These are phyloP conservation scores for Stachybotrys echinatus DNA, from an alignment of 2,329 filamentous ascomycete species.

Conservation along the genomic window DNA sequence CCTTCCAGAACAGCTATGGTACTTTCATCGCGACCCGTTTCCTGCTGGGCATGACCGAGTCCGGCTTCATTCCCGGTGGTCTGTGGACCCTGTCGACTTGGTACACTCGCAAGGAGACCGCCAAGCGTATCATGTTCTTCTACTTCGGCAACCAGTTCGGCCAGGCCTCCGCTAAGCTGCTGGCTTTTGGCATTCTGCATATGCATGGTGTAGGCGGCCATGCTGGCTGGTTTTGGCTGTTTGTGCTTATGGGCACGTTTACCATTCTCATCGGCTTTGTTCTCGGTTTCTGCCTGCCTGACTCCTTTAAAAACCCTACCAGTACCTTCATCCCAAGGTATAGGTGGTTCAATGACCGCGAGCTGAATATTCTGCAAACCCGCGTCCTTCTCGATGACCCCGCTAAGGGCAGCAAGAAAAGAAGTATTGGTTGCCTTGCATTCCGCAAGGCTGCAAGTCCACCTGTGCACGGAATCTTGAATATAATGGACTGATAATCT, in stretches of 20 bases:
- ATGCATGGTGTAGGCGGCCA: slow-evolving; percentile 41
- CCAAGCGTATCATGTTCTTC: slow-evolving; percentile 47
- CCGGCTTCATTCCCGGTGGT: slow-evolving; percentile 49
- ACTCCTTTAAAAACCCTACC: slow-evolving; percentile 36
- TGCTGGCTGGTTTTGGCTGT: slow-evolving; percentile 54
- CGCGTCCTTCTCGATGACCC: slow-evolving; percentile 38
- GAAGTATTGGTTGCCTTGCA: slow-evolving; percentile 33
- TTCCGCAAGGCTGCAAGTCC: slow-evolving; percentile 36
- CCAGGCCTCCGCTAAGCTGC: slow-evolving; percentile 26
- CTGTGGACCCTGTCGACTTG: slow-evolving; percentile 48
- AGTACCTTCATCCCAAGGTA: slow-evolving; percentile 32
- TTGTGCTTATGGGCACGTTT: slow-evolving; percentile 46
- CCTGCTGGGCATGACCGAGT: slow-evolving; percentile 47
- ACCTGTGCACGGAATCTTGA: no score
- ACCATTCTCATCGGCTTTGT: slow-evolving; percentile 39
- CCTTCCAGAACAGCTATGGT: slow-evolving; percentile 41
- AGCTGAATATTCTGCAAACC: slow-evolving; percentile 34
- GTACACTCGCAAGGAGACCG: slow-evolving; percentile 48
- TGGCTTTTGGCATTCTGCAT: slow-evolving; percentile 42
- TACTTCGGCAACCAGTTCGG: slow-evolving; percentile 52
- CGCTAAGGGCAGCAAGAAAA: slow-evolving; percentile 43
- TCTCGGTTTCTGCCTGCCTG: slow-evolving; percentile 36
- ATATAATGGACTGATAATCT: slow-evolving; percentile 1
- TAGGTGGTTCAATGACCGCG: slow-evolving; percentile 30
- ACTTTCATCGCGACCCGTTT: slow-evolving; percentile 45